Percentiles rank a stretch among this genome's conserved stretches.
These are phyloP conservation scores for Cutaneotrichosporon mucoides DNA, from an alignment of 1,284 basidiomycete genomes.

Conservation along the genomic window DNA sequence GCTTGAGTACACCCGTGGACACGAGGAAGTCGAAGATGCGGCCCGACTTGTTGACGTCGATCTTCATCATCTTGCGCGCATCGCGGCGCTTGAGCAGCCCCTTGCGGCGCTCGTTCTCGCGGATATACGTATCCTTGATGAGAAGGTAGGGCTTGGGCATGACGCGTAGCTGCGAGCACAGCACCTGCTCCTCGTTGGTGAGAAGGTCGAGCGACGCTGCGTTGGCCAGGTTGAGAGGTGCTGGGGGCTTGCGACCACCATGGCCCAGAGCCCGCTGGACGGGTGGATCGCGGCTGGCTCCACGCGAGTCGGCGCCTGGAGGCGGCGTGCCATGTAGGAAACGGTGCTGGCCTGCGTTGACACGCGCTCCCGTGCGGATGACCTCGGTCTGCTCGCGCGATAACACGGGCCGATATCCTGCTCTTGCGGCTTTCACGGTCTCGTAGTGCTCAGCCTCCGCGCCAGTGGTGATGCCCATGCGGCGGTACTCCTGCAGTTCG, in stretches of 20 bases:
- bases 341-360: slow-evolving; percentile 44
- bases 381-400: slow-evolving; percentile 37
- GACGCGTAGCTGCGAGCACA: slow-evolving; percentile 84
- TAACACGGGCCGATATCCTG: slow-evolving; percentile 36
- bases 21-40: slow-evolving; percentile 80
- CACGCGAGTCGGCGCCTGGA: slow-evolving; percentile 17
- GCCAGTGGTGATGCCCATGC: slow-evolving; percentile 71
- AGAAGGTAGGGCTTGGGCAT: slow-evolving; percentile 86
- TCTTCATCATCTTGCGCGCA: slow-evolving; percentile 77
- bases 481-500: slow-evolving; percentile 82
- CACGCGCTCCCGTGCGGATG: slow-evolving; percentile 36
- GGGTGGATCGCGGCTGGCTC: slow-evolving; percentile 26
- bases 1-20: slow-evolving; percentile 38
- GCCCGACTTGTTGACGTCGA: slow-evolving; percentile 86
- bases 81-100: slow-evolving; percentile 79
- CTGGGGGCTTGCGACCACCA: slow-evolving; percentile 34
- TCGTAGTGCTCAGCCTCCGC: slow-evolving; percentile 89
- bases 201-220: slow-evolving; percentile 81
- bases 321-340: slow-evolving; percentile 34
- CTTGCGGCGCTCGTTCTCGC: slow-evolving; percentile 83
- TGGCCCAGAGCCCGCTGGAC: slow-evolving; percentile 29
- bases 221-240: slow-evolving; percentile 77
- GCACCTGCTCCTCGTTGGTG: slow-evolving; percentile 72
- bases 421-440: slow-evolving; percentile 59
- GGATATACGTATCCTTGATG: slow-evolving; percentile 85